phyloP scores from a whole-genome alignment of 169 alveolate genomes.

The Plasmodium vinckei region DNA sequence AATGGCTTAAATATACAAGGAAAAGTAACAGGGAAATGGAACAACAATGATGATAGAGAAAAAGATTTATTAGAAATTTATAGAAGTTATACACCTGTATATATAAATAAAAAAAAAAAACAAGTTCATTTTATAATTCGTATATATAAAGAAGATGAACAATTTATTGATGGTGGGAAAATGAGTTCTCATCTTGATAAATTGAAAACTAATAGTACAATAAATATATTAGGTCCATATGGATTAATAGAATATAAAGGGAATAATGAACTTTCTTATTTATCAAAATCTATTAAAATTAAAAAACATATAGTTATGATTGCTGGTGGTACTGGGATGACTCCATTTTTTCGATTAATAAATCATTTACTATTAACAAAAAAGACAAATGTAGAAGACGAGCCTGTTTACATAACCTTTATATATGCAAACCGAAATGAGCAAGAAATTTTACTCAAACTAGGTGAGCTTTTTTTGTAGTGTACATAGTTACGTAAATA shows the following conservation, averaged over 20 bases:
- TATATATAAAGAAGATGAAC: conserved; percentile 76
- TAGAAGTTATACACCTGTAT: conserved; percentile 85
- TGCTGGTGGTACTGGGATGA: conserved; percentile 89
- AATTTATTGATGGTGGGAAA: conserved; percentile 85
- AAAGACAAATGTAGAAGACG: neutral
- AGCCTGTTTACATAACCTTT: conserved; percentile 39
- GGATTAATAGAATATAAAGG: conserved; percentile 72
- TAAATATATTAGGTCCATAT: conserved; percentile 61
- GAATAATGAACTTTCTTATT: conserved; percentile 26
- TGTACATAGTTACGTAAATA: neutral
- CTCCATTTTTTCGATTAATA: conserved; percentile 83
- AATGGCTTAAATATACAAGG: conserved; percentile 30
- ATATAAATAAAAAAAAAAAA: conserved; percentile 77
- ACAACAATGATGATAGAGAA: conserved; percentile 51
- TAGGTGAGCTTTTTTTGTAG: conserved; percentile 10
- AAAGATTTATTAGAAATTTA: conserved; percentile 28
- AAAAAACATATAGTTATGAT: conserved; percentile 79
- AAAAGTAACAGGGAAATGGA: conserved; percentile 70
- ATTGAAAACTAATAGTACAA: neutral
- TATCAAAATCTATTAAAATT: conserved; percentile 33
- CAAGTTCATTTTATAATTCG: conserved; percentile 84
- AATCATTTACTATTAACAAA: conserved; percentile 54
- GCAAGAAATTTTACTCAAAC: conserved; percentile 56
- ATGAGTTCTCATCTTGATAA: conserved; percentile 40
- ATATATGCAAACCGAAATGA: conserved; percentile 74